These are phyloP conservation scores for Collariella sp. DNA, from an alignment of 495 filamentous ascomycete genomes.

Conservation along the genomic window DNA sequence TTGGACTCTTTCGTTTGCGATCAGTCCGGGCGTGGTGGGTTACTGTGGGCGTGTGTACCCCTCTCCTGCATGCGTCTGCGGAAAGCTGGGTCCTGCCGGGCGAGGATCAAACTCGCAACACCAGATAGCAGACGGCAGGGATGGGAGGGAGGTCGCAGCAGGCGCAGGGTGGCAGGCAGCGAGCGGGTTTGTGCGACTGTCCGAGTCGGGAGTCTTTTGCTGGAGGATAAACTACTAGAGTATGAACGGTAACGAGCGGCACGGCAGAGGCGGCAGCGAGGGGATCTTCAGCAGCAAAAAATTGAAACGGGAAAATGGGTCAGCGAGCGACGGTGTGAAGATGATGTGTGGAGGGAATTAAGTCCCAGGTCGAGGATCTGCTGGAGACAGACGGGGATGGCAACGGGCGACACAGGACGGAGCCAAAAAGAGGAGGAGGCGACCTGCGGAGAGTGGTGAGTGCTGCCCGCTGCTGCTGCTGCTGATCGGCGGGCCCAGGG, in stretches of 20 bases:
- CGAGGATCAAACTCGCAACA: background rate
- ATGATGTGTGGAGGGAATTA: background rate
- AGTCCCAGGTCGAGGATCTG: background rate
- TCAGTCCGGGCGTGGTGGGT: background rate
- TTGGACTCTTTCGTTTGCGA: background rate
- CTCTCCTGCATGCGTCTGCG: background rate
- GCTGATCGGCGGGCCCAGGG: background rate
- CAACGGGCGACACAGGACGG: background rate
- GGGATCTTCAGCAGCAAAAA: background rate
- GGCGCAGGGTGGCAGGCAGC: background rate
- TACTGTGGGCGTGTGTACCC: background rate
- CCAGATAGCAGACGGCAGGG: background rate
- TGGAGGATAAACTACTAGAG: too few species aligned
- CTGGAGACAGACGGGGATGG: background rate
- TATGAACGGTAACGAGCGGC: slow-evolving; percentile 3
- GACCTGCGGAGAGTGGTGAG: background rate
- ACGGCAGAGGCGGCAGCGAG: slow-evolving; percentile 10
- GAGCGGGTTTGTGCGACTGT: background rate
- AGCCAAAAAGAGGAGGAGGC: background rate
- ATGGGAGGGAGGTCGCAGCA: background rate
- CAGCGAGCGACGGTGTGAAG: slow-evolving; percentile 13
- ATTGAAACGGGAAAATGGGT: background rate
- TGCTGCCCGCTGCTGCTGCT: background rate
- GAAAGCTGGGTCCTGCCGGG: background rate
- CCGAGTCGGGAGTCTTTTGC: too few species aligned